phyloP scores from a whole-genome alignment of 2,329 filamentous ascomycete genomes.

The Fusarium burgessii region DNA sequence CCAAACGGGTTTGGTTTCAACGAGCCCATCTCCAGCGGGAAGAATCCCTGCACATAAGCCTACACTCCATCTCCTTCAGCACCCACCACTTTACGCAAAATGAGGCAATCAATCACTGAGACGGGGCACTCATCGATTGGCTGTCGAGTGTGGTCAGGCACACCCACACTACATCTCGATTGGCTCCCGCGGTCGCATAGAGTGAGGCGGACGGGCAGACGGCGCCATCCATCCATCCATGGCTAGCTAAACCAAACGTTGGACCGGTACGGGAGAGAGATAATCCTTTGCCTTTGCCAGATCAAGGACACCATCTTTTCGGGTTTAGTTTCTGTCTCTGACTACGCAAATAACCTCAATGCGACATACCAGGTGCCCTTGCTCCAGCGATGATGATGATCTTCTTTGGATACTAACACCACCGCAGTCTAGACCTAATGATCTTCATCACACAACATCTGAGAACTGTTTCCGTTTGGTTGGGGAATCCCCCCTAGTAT shows the following conservation, averaged over 20 bases:
- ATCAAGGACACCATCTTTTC: slow-evolving; percentile 32
- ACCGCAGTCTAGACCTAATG: slow-evolving; percentile 34
- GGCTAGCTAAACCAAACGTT: background rate
- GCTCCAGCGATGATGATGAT: slow-evolving; percentile 21
- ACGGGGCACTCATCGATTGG: slow-evolving; percentile 46
- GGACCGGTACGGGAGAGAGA: slow-evolving; percentile 3
- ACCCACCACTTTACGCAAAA: slow-evolving; percentile 43
- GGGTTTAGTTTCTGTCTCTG: background rate
- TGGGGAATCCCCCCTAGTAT: slow-evolving; percentile 28
- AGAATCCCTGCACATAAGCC: slow-evolving; percentile 25
- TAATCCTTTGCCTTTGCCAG: slow-evolving; percentile 13
- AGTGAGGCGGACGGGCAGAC: slow-evolving; percentile 49
- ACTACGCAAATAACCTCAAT: slow-evolving; percentile 35
- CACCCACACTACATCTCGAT: slow-evolving; percentile 41
- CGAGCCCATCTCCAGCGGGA: slow-evolving; percentile 26
- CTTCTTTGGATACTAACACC: slow-evolving; percentile 13
- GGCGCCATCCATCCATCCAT: slow-evolving; percentile 25
- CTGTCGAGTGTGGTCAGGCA: slow-evolving; percentile 37
- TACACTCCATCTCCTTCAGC: slow-evolving; percentile 38
- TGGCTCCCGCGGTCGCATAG: slow-evolving; percentile 42
- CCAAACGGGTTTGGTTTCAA: slow-evolving; percentile 21
- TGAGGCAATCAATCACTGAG: slow-evolving; percentile 47
- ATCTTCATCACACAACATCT: slow-evolving; percentile 33
- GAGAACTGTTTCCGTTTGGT: slow-evolving; percentile 17
- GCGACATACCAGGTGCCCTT: slow-evolving; percentile 8